These are phyloP conservation scores for Euphrasia arctica DNA, from an alignment of 305 asterid genomes.

Conservation along the genomic window DNA sequence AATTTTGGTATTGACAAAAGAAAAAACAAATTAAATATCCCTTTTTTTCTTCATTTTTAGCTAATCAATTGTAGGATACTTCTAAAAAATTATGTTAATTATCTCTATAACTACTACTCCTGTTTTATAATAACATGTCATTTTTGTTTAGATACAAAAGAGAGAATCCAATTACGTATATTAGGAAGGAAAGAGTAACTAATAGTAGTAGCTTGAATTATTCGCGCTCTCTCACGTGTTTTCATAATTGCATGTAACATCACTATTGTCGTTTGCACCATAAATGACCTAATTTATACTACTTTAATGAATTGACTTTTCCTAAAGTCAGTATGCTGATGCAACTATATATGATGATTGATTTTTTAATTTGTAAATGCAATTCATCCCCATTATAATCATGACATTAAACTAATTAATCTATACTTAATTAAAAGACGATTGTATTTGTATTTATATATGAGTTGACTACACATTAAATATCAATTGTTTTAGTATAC, in stretches of 20 bases:
- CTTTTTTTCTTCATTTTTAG: no score
- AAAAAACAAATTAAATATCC: no score
- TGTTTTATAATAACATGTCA: no score
- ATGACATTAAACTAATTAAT: neutral
- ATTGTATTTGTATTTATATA: no score
- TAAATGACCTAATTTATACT: neutral
- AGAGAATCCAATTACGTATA: no score
- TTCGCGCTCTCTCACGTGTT: neutral
- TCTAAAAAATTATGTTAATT: no score
- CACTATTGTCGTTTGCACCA: neutral
- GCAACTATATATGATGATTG: neutral
- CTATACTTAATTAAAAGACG: no score
- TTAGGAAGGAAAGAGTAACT: no score
- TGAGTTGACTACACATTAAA: constrained; percentile 1
- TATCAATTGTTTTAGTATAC: neutral
- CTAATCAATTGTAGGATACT: no score
- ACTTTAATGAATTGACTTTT: neutral
- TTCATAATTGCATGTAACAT: neutral
- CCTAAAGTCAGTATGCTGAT: neutral
- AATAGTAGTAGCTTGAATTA: neutral
- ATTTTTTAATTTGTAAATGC: neutral
- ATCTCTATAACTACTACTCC: no score
- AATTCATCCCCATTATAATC: neutral
- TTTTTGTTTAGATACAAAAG: no score
- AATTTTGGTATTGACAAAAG: no score